Percentiles rank a stretch among this genome's conserved stretches.
These are phyloP conservation scores for Nicotiana undulata DNA, from an alignment of 257 asterid species.

Conservation along the genomic window DNA sequence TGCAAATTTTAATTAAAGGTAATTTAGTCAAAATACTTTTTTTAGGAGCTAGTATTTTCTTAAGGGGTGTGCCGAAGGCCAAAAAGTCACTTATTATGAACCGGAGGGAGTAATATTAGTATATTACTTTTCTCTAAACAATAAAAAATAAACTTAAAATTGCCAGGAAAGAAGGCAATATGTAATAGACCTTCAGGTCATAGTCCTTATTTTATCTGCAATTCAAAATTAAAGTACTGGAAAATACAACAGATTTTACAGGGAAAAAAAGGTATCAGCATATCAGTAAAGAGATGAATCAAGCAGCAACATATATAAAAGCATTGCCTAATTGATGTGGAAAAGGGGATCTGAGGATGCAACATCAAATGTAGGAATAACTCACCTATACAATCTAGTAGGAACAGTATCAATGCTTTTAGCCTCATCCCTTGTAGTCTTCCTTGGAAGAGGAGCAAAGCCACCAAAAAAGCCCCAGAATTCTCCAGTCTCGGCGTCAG, in stretches of 20 bases:
- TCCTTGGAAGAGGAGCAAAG: constrained; percentile 99
- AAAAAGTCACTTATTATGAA: no score
- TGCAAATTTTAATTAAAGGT: no score
- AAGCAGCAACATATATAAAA: not conserved
- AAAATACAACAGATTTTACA: not conserved
- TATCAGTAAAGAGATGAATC: not conserved
- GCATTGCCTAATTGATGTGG: not conserved
- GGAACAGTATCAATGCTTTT: constrained; percentile 36
- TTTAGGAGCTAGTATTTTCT: no score
- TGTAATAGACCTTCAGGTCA: not conserved
- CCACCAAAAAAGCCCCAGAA: constrained; percentile 99
- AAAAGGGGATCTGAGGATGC: constrained; percentile 1
- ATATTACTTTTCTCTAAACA: no score
- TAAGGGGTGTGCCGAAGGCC: no score
- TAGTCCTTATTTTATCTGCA: not conserved
- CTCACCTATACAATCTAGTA: constrained; percentile 71
- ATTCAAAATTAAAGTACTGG: not conserved
- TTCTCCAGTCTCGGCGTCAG: constrained; percentile 99
- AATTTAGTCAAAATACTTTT: no score
- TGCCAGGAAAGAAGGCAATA: not conserved
- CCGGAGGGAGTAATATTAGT: no score
- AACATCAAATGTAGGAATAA: constrained; percentile 10
- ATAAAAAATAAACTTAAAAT: no score
- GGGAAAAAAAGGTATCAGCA: not conserved
- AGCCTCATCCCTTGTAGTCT: constrained; percentile 43